Percentiles rank a stretch among this genome's conserved stretches.
These are phyloP conservation scores for Conticribra guillardii DNA, from an alignment of 108 stramenopile genomes.

Conservation along the genomic window DNA sequence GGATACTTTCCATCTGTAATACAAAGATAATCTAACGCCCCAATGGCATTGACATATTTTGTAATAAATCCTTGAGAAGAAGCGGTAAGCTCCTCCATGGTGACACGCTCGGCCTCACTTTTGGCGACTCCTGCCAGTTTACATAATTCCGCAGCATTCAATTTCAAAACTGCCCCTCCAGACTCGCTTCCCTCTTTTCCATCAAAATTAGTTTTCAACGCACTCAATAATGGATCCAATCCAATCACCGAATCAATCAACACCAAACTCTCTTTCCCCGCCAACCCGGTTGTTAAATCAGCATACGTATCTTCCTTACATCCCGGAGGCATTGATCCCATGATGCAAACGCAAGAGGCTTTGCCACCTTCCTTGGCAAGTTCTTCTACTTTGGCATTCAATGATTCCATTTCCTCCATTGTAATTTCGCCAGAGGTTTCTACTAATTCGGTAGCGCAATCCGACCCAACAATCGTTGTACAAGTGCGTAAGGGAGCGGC, in stretches of 20 bases:
- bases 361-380: constrained; percentile 21
- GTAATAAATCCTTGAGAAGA: constrained; percentile 52
- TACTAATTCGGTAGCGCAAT: constrained; percentile 82
- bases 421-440: constrained; percentile 75
- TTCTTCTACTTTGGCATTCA: constrained; percentile 45
- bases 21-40: constrained; percentile 59
- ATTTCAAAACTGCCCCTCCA: constrained; percentile 68
- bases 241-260: constrained; percentile 87
- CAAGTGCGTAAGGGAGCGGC: constrained; percentile 66
- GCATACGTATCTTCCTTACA: constrained; percentile 73
- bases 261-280: constrained; percentile 53
- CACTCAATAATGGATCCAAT: constrained; percentile 51
- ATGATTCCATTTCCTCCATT: constrained; percentile 51
- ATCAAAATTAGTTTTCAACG: constrained; percentile 22
- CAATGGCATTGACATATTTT: constrained; percentile 44
- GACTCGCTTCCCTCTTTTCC: constrained; percentile 12
- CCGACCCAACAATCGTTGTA: constrained; percentile 76
- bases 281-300: constrained; percentile 47
- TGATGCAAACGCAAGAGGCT: constrained; percentile 65
- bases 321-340: constrained; percentile 90
- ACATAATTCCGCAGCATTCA: constrained; percentile 83
- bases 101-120: constrained; percentile 55
- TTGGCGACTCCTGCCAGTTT: constrained; percentile 57
- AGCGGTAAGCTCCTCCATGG: constrained; percentile 46
- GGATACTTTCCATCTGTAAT: constrained; percentile 55